phyloP scores from a whole-genome alignment of 2,329 filamentous ascomycete genomes.

The Monilinia fructigena region DNA sequence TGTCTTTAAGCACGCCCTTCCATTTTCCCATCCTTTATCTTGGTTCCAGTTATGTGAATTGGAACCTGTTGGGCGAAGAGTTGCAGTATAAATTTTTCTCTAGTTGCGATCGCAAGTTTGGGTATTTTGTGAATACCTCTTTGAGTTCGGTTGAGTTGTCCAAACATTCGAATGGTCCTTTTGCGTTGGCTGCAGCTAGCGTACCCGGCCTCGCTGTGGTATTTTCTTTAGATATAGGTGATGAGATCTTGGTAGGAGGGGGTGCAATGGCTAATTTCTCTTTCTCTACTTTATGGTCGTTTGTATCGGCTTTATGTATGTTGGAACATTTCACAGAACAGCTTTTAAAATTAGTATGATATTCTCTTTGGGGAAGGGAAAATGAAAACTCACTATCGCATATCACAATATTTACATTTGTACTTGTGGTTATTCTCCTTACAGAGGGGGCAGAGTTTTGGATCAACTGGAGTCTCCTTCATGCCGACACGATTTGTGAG shows the following conservation, averaged over 20 bases:
- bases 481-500: constrained; percentile 1
- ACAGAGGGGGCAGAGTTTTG: constrained; percentile 55
- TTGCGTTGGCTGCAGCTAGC: constrained; percentile 29
- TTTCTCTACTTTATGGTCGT: constrained; percentile 11
- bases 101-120: constrained; percentile 49
- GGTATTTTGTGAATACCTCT: constrained; percentile 54
- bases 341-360: constrained; percentile 40
- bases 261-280: constrained; percentile 22
- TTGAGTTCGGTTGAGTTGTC: constrained; percentile 51
- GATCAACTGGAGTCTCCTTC: background rate
- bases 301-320: constrained; percentile 45
- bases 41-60: constrained; percentile 49
- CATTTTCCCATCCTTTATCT: constrained; percentile 57
- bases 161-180: constrained; percentile 52
- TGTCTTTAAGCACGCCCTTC: constrained; percentile 52
- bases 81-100: constrained; percentile 50
- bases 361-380: background rate
- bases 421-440: constrained; percentile 54
- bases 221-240: background rate
- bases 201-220: constrained; percentile 27
- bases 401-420: constrained; percentile 59
- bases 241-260: constrained; percentile 25
- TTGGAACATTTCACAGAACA: constrained; percentile 60
- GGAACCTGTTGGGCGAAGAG: constrained; percentile 45
- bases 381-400: constrained; percentile 54